Evolutionary conservation across 2,329 filamentous ascomycete genomes (phyloP).

Genomic region (Colletotrichum liriopes): DNA sequence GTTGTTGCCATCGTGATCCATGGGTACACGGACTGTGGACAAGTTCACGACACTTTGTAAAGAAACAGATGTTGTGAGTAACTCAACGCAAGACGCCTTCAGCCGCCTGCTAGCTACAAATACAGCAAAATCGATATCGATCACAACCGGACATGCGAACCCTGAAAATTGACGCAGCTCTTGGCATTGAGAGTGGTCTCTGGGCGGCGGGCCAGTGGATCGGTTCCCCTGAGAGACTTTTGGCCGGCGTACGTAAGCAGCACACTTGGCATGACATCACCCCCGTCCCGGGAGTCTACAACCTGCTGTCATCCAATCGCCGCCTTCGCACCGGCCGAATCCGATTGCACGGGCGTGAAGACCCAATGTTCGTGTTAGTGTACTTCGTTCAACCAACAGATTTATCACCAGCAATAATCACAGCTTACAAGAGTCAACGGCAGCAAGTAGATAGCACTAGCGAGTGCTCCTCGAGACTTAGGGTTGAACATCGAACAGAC

Average conservation of each 20-base stretch:
- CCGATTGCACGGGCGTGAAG: not conserved
- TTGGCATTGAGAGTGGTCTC: constrained; percentile 1
- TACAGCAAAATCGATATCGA: not conserved
- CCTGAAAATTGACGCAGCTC: not conserved
- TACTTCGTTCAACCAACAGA: too few relatives aligned
- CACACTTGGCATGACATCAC: not conserved
- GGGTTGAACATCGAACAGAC: not conserved
- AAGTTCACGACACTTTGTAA: too few relatives aligned
- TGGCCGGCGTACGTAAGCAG: not conserved
- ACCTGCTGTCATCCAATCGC: not conserved
- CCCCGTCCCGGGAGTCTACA: too few relatives aligned
- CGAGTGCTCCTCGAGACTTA: too few relatives aligned
- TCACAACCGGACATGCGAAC: not conserved
- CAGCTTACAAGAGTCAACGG: not conserved
- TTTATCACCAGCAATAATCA: not conserved
- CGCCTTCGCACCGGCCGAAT: not conserved
- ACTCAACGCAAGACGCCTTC: too few relatives aligned
- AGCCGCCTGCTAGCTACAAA: not conserved
- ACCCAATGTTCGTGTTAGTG: not conserved
- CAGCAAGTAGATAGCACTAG: not conserved
- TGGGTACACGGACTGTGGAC: not conserved
- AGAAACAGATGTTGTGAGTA: too few relatives aligned
- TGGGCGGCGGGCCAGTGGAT: not conserved
- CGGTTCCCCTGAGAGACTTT: too few relatives aligned
- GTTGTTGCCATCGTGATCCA: constrained; percentile 14